Percentiles rank a stretch among this genome's conserved stretches.
These are phyloP conservation scores for Fistulifera pelliculosa DNA, from an alignment of 108 stramenopile genomes.

Conservation along the genomic window DNA sequence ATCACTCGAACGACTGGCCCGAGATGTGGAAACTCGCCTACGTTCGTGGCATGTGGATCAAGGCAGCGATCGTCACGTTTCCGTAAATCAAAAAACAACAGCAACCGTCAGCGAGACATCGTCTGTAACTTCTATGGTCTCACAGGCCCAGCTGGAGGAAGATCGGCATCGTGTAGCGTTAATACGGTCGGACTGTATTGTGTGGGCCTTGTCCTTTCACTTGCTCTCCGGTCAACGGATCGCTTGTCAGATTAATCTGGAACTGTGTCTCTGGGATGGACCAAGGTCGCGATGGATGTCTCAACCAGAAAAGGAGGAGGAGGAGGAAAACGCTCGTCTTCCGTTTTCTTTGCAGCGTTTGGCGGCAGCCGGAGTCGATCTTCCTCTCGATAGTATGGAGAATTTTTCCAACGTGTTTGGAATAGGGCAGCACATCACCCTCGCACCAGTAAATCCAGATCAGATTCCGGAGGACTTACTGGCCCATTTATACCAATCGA, in stretches of 20 bases:
- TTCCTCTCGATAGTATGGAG: slow-evolving; percentile 21
- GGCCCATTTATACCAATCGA: slow-evolving; percentile 10
- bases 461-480: slow-evolving; percentile 16
- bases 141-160: not conserved
- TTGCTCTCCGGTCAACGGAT: slow-evolving; percentile 11
- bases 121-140: not conserved
- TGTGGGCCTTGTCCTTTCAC: slow-evolving; percentile 15
- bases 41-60: slow-evolving; percentile 68
- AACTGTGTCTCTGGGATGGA: slow-evolving; percentile 71
- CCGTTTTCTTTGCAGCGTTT: slow-evolving; percentile 18
- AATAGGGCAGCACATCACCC: slow-evolving; percentile 80
- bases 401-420: slow-evolving; percentile 73
- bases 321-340: slow-evolving; percentile 2
- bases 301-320: too few relatives aligned
- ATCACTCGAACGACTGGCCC: slow-evolving; percentile 65
- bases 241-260: slow-evolving; percentile 37
- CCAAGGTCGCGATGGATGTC: slow-evolving; percentile 10
- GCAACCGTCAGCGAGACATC: not conserved
- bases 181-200: not conserved
- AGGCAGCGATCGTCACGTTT: slow-evolving; percentile 70
- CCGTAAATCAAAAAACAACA: slow-evolving; percentile 6
- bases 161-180: not conserved
- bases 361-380: slow-evolving; percentile 5
- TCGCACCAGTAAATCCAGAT: slow-evolving; percentile 19
- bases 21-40: slow-evolving; percentile 68